Evolutionary conservation across 306 rosid genomes (phyloP).

Genomic region (Castanea sativa): DNA sequence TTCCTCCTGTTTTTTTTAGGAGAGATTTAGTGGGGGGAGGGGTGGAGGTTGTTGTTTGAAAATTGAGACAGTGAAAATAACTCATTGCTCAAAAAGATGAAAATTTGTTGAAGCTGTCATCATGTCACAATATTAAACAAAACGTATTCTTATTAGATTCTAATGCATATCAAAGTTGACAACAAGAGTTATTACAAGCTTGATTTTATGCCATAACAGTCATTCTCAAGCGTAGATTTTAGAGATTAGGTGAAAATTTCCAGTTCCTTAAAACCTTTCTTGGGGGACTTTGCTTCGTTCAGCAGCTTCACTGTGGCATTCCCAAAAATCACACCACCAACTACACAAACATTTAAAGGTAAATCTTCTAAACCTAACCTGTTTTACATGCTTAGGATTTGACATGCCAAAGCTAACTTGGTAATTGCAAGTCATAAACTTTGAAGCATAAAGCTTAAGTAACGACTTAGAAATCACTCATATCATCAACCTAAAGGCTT

Average conservation of each 20-base stretch:
- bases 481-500: background rate
- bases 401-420: slow-evolving; percentile 94
- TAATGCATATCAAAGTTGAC: background rate
- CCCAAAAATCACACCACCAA: slow-evolving; percentile 91
- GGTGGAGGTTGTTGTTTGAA: too few relatives aligned
- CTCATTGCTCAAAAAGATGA: background rate
- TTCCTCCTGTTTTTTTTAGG: too few relatives aligned
- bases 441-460: background rate
- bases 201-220: background rate
- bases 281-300: slow-evolving; percentile 72
- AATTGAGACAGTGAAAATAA: too few relatives aligned
- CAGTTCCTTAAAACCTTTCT: slow-evolving; percentile 76
- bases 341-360: slow-evolving; percentile 28
- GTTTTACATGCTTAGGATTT: slow-evolving; percentile 75
- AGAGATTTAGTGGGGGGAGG: too few relatives aligned
- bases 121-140: background rate
- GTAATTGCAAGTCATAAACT: slow-evolving; percentile 46
- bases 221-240: slow-evolving; percentile 47
- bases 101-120: background rate
- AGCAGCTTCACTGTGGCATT: slow-evolving; percentile 84
- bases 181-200: background rate
- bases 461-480: background rate
- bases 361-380: slow-evolving; percentile 39
- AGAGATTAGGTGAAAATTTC: slow-evolving; percentile 54
- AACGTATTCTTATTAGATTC: too few relatives aligned